These are phyloP conservation scores for Eucommia ulmoides DNA, from an alignment of 257 asterid genomes.

Conservation along the genomic window DNA sequence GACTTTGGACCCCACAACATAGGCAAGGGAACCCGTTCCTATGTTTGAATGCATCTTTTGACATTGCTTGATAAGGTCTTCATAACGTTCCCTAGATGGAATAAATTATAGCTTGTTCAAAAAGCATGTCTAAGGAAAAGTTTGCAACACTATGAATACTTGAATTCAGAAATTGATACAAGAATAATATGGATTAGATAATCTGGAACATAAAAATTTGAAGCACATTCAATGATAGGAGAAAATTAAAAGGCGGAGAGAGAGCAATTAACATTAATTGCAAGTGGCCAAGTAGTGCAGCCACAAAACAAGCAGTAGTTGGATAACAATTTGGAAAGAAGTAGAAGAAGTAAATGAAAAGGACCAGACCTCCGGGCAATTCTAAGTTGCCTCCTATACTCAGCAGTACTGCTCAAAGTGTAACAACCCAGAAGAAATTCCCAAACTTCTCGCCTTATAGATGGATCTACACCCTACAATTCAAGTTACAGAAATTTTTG, in stretches of 20 bases:
- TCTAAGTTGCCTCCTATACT: constrained; percentile 65
- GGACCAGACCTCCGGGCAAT: constrained; percentile 73
- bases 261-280: neutral
- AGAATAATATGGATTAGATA: neutral
- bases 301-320: no score
- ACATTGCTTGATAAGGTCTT: constrained; percentile 73
- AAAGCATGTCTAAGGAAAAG: neutral
- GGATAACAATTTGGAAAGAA: no score
- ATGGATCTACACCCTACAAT: constrained; percentile 87
- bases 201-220: neutral
- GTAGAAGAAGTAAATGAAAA: constrained; percentile 10
- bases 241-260: neutral
- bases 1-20: constrained; percentile 88
- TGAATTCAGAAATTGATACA: neutral
- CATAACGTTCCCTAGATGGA: constrained; percentile 64
- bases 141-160: neutral
- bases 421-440: constrained; percentile 97
- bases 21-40: constrained; percentile 97
- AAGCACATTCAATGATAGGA: neutral
- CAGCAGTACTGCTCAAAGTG: constrained; percentile 77
- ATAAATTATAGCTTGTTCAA: neutral
- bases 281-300: neutral
- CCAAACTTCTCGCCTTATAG: constrained; percentile 96
- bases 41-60: constrained; percentile 92
- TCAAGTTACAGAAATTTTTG: constrained; percentile 15